Evolutionary conservation across 495 filamentous ascomycete species (phyloP).

Genomic region (Chaetomium fimeti): DNA sequence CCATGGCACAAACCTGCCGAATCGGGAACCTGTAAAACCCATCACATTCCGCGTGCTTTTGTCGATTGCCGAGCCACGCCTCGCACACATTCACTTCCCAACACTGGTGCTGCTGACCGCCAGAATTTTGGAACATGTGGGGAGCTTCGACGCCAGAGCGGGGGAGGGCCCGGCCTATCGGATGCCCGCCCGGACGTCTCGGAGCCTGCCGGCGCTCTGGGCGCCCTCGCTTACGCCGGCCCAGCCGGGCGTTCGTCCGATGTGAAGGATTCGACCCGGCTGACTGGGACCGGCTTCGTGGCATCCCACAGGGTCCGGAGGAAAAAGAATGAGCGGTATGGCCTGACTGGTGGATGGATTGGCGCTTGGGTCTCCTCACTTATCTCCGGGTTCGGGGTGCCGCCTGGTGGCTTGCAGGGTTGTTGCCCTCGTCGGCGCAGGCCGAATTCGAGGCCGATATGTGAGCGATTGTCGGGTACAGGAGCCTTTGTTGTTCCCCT

Average conservation of each 20-base stretch:
- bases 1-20: not conserved
- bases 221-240: slow-evolving; percentile 1
- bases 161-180: not conserved
- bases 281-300: not conserved
- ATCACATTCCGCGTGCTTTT: slow-evolving; percentile 5
- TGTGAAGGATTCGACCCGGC: not conserved
- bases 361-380: not conserved
- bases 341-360: not conserved
- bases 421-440: not conserved
- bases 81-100: not conserved
- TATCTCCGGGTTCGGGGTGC: slow-evolving; percentile 11
- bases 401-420: not conserved
- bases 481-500: not conserved
- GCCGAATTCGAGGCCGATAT: not conserved
- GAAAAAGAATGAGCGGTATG: slow-evolving; percentile 8
- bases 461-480: not conserved
- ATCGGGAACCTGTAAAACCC: not conserved
- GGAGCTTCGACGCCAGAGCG: not conserved
- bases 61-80: not conserved
- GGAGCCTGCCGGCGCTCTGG: not conserved
- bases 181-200: not conserved
- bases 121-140: not conserved
- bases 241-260: not conserved
- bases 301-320: not conserved
- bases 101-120: not conserved